Percentiles rank a stretch among this genome's conserved stretches.
Evolutionary conservation across 2,329 filamentous ascomycete genomes (phyloP).

Genomic region (Cadophora luteo-olivacea): DNA sequence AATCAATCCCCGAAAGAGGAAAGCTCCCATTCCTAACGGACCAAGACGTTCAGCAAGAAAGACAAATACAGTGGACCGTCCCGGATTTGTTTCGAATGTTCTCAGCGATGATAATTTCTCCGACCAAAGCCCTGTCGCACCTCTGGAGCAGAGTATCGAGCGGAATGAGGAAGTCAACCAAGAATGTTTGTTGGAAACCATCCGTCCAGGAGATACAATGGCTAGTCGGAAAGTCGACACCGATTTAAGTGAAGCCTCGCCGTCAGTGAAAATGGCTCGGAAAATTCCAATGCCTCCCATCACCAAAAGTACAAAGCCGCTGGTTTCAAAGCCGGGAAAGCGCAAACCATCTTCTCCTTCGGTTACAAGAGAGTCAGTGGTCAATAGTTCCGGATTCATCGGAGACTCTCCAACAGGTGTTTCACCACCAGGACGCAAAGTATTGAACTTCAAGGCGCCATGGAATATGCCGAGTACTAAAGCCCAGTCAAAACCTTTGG

Average conservation of each 20-base stretch:
- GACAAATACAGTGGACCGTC: background rate
- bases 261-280: background rate
- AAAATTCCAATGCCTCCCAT: background rate
- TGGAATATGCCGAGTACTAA: background rate
- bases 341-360: background rate
- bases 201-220: background rate
- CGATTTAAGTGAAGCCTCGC: background rate
- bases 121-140: background rate
- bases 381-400: background rate
- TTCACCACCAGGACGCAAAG: background rate
- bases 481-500: background rate
- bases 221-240: background rate
- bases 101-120: background rate
- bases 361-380: background rate
- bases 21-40: background rate
- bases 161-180: background rate
- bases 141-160: background rate
- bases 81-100: background rate
- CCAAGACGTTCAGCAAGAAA: background rate
- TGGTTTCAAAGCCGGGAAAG: background rate
- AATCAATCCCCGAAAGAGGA: background rate
- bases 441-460: background rate
- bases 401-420: background rate
- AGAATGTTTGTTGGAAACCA: background rate
- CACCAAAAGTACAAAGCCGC: background rate